Evolutionary conservation across 2,329 filamentous ascomycete species (phyloP).

Genomic region (Penicillium glabrum): DNA sequence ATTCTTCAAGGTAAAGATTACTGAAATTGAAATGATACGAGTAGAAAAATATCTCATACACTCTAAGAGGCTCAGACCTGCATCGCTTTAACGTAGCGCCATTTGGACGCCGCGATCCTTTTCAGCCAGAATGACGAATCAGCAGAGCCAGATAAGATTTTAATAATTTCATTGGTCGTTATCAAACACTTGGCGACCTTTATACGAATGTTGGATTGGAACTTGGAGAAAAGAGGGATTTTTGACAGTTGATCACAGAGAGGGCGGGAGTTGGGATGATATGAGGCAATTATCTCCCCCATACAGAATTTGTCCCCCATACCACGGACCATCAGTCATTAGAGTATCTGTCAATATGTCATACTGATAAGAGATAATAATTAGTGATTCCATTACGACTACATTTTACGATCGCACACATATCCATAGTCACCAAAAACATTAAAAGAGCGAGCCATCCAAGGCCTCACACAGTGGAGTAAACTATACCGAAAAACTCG

Average conservation of each 20-base stretch:
- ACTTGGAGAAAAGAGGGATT: neutral
- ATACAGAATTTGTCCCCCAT: neutral
- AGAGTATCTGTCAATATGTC: neutral
- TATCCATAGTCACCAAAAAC: too few relatives aligned
- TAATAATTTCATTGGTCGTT: neutral
- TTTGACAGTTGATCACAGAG: neutral
- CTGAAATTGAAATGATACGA: neutral
- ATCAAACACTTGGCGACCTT: neutral
- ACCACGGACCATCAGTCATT: neutral
- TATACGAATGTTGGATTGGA: neutral
- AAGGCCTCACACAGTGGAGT: too few relatives aligned
- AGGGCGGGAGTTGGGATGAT: neutral
- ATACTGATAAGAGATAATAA: neutral
- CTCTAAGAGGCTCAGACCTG: neutral
- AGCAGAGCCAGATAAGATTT: neutral
- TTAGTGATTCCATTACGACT: neutral
- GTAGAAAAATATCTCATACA: neutral
- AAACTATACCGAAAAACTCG: too few relatives aligned
- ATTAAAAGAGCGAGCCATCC: too few relatives aligned
- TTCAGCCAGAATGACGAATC: neutral
- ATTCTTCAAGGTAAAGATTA: neutral
- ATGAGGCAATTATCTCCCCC: constrained; percentile 13
- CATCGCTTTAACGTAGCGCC: neutral
- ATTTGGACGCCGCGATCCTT: neutral
- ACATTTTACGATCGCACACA: too few relatives aligned